Evolutionary conservation across 192 early-diverging fungal species (phyloP), one percentile per base, ranked within the genome.

Genomic region (Cetraspora pellucida): DNA sequence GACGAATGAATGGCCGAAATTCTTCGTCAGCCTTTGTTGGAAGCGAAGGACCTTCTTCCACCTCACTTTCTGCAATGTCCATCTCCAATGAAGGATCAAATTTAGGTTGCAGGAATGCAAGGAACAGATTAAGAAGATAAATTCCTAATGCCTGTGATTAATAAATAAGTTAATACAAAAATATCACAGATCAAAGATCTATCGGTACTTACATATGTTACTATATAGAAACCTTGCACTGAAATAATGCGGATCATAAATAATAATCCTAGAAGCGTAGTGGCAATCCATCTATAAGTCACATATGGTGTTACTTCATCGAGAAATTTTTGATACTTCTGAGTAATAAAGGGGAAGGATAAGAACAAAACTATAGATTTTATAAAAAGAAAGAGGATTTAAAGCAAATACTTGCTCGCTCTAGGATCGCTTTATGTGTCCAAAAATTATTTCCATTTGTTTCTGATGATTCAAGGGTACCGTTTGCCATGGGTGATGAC

Each of bases 91-190:
- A 93, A 13, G 98, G 95, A 81, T 97, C 96, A 75, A 98, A 93
- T 78, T 98, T 99, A 59, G 98, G 98, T 80, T 95, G 92, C 72
- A 99, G 77, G 79, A 99, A 99, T 31, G 95, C 96, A 61, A 98
- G 83, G 81, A 97, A 97, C 59, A 97, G 81, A 79, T 98, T 97
- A 57, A 99, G 88, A 75, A 98, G 85, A 82, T 98, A 98, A 71
- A 98, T 99, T 13, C 93, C 95, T 63, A 96, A 80, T 25, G 76
- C 65, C 59, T 65, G 63, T 17, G 64, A 58, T 46, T 60, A 23
- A 19, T 13, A 50, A 55, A 9, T 28, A 11, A 21, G 14, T 21
- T 17, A 52, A 17, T 37, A 57, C 21, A 67, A 54, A 30, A 27
- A 58, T 44, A 43, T 16, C 8, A n/a, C 0, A 8, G 5, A 6